Evolutionary conservation across 331 rosid species (phyloP), one percentile per base, ranked within the genome.

Genomic region (Erythrophleum ivorense): DNA sequence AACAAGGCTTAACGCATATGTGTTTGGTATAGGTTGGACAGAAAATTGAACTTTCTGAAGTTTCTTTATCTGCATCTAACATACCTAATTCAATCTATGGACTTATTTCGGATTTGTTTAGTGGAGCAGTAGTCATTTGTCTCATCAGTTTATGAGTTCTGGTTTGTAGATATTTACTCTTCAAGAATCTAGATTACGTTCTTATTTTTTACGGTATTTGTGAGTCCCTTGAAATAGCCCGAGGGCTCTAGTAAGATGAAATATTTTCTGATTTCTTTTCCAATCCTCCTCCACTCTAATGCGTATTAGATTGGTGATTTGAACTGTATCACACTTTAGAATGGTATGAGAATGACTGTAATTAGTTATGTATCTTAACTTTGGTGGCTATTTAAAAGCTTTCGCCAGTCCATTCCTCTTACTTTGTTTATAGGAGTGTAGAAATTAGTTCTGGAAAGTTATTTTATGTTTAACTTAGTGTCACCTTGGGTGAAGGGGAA

Each of bases 401-500:
- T 36, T 36, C 40, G 40, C 40, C 5, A 2, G 5, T 1, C 2
- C 49, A 43, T 7, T 29, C 29, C 24, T 50, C 18, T 9, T 16
- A 72, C 14, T 72, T 49, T 49, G 49, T 6, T 75, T 76, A 43
- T 59, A 0, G 33, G 59, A 45, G 10, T 45, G 9, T 46, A 75
- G 13, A 29, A 5, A 5, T 54, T n/a, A 6, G 9, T 18, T 9
- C 15, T 31, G n/a, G 38, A 6, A 60, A n/a, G 16, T 57, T 57
- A 24, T 12, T 59, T 62, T 19, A 19, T 9, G 33, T 62, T 29
- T 4, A 0, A 15, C 40, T 31, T 62, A 5, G 52, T 48, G 75
- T 70, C 34, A 24, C 58, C 75, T 46, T 70, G 2, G 75, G 75
- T 46, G 41, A 70, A 46, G n/a, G 57, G 74, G 57, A 21, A 24